Conservation (phyloP, 179 eudicot species). For the Silene vulgaris region DNA sequence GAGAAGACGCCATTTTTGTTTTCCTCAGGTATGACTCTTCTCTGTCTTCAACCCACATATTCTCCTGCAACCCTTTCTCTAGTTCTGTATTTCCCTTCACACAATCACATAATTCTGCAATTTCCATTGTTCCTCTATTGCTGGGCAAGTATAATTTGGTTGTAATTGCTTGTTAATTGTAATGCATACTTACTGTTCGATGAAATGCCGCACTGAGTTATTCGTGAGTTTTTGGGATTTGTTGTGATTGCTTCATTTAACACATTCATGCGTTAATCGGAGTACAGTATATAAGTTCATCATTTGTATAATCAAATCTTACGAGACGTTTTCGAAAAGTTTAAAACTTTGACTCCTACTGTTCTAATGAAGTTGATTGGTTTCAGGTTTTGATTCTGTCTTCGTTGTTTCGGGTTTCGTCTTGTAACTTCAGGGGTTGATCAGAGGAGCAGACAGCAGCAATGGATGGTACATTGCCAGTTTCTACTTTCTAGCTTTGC, state of each 20-base stretch:
- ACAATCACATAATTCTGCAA: no score
- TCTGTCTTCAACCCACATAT: no score
- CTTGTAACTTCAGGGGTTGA: neutral
- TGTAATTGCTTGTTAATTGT: neutral
- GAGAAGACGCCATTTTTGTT: no score
- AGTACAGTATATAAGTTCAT: no score
- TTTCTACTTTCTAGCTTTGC: neutral
- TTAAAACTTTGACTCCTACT: neutral
- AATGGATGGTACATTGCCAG: slow-evolving; percentile 30
- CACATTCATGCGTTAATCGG: no score
- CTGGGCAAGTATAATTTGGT: no score
- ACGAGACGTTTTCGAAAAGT: no score
- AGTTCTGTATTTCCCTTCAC: no score
- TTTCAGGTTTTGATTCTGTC: slow-evolving; percentile 21
- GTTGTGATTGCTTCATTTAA: no score
- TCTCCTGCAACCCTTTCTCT: no score
- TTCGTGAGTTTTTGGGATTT: neutral
- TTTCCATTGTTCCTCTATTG: no score
- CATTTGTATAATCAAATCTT: neutral
- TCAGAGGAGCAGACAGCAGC: slow-evolving; percentile 18
- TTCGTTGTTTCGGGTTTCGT: neutral
- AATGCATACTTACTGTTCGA: slow-evolving; percentile 9
- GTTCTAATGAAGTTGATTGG: neutral
- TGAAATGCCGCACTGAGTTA: slow-evolving; percentile 19
- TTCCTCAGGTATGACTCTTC: no score